These are phyloP conservation scores for Podospora comata DNA, from an alignment of 495 filamentous ascomycete genomes.

Conservation along the genomic window DNA sequence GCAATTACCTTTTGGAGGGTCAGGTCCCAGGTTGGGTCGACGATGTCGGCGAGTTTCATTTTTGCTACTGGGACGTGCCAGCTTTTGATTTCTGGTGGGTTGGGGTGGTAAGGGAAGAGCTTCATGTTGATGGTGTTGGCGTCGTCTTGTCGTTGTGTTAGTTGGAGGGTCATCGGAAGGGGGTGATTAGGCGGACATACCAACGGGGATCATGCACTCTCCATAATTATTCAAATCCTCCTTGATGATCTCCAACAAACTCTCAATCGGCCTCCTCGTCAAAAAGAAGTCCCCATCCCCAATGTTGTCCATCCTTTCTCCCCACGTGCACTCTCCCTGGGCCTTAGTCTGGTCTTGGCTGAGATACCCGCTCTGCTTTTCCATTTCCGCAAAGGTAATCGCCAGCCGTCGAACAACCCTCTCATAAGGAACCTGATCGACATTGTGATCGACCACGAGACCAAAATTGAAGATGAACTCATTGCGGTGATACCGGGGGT, in stretches of 20 bases:
- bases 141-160: constrained; percentile 56
- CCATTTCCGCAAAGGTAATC: constrained; percentile 77
- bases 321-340: neutral
- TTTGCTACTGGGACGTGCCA: constrained; percentile 92
- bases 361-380: constrained; percentile 80
- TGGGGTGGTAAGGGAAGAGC: constrained; percentile 78
- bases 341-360: constrained; percentile 40
- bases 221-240: constrained; percentile 96
- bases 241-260: constrained; percentile 83
- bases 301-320: neutral
- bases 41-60: constrained; percentile 64
- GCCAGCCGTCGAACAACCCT: constrained; percentile 83
- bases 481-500: constrained; percentile 76
- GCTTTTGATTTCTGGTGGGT: constrained; percentile 70
- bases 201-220: constrained; percentile 95
- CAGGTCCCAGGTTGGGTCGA: constrained; percentile 87
- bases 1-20: constrained; percentile 80
- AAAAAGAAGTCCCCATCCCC: neutral
- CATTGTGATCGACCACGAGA: constrained; percentile 69
- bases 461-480: constrained; percentile 98
- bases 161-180: neutral
- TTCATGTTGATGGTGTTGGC: constrained; percentile 96
- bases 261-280: constrained; percentile 62
- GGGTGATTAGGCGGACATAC: constrained; percentile 41
- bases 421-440: constrained; percentile 65